A percentile compares a stretch with the other conserved stretches of the same genome.
These are phyloP conservation scores for Chlorella sorokiniana DNA, from an alignment of 139 green algal species.

Conservation along the genomic window DNA sequence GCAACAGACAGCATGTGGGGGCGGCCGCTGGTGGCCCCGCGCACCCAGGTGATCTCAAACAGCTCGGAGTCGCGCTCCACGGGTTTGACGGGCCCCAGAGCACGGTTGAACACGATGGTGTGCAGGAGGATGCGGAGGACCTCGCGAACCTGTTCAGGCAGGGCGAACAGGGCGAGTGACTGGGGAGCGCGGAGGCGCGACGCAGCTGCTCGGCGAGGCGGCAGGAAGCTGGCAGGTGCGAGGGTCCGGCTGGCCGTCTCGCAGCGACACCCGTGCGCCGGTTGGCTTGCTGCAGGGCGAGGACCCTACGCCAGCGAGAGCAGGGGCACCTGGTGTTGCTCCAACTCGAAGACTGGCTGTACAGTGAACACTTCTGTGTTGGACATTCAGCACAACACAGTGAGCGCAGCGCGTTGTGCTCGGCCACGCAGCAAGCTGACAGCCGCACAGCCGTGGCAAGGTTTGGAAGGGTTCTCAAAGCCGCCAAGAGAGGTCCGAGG, in stretches of 20 bases:
- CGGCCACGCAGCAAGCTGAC: too few species aligned
- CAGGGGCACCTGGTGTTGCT: constrained; percentile 26
- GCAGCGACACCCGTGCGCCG: too few species aligned
- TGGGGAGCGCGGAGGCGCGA: constrained; percentile 17
- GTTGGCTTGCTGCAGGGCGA: too few species aligned
- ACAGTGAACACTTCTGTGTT: constrained; percentile 51
- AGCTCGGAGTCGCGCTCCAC: constrained; percentile 88
- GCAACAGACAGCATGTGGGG: too few species aligned
- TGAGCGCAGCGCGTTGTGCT: too few species aligned
- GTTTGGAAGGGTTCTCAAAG: too few species aligned
- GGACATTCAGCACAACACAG: background rate
- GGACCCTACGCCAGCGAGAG: too few species aligned
- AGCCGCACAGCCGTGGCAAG: too few species aligned
- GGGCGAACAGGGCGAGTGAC: constrained; percentile 62
- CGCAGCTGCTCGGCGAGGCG: too few species aligned
- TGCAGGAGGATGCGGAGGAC: constrained; percentile 87
- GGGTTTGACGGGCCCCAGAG: constrained; percentile 82
- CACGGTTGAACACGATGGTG: constrained; percentile 93
- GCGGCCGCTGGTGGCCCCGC: background rate
- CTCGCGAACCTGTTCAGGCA: constrained; percentile 68
- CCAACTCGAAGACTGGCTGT: constrained; percentile 12
- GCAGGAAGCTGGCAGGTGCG: too few species aligned
- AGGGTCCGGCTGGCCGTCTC: too few species aligned
- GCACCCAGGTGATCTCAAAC: constrained; percentile 93
- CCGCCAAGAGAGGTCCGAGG: too few species aligned